These are phyloP conservation scores for Xylaria castorea DNA, from an alignment of 495 filamentous ascomycete genomes.

Conservation along the genomic window DNA sequence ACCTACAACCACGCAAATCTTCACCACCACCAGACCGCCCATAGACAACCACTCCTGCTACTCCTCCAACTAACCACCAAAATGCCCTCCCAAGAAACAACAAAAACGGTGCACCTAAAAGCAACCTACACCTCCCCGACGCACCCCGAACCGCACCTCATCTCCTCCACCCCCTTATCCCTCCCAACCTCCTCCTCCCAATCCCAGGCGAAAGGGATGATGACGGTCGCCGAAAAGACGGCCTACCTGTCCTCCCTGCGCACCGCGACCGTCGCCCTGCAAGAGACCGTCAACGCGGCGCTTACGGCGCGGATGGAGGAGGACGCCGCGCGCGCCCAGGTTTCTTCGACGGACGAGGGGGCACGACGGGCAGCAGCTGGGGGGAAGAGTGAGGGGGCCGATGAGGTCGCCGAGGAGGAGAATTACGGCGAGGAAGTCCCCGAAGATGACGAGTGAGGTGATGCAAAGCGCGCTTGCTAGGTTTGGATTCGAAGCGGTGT, in stretches of 20 bases:
- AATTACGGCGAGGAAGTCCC: slow-evolving; percentile 84
- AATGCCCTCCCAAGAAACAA: not conserved
- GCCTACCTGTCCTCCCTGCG: slow-evolving; percentile 73
- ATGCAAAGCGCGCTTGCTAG: not conserved
- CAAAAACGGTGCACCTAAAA: slow-evolving; percentile 17
- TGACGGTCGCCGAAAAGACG: slow-evolving; percentile 58
- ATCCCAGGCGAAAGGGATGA: not conserved
- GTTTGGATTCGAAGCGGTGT: not conserved
- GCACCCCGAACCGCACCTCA: slow-evolving; percentile 24
- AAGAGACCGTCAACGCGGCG: slow-evolving; percentile 79
- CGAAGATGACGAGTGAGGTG: slow-evolving; percentile 50
- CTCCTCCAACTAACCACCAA: too few relatives aligned
- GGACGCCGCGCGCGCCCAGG: slow-evolving; percentile 64
- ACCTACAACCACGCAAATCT: not conserved
- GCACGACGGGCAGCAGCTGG: slow-evolving; percentile 60
- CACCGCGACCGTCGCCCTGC: slow-evolving; percentile 63
- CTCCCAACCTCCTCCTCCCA: slow-evolving; percentile 31
- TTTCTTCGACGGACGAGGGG: slow-evolving; percentile 60
- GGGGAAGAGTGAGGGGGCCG: slow-evolving; percentile 39
- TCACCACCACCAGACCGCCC: not conserved
- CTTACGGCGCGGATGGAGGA: slow-evolving; percentile 89
- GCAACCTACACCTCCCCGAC: slow-evolving; percentile 68
- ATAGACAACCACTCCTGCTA: too few relatives aligned
- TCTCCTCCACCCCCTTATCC: slow-evolving; percentile 48
- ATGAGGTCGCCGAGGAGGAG: slow-evolving; percentile 70